A percentile compares a stretch with the other conserved stretches of the same genome.
phyloP scores from a whole-genome alignment of 1,284 basidiomycete species.

The Trametes polyzona region DNA sequence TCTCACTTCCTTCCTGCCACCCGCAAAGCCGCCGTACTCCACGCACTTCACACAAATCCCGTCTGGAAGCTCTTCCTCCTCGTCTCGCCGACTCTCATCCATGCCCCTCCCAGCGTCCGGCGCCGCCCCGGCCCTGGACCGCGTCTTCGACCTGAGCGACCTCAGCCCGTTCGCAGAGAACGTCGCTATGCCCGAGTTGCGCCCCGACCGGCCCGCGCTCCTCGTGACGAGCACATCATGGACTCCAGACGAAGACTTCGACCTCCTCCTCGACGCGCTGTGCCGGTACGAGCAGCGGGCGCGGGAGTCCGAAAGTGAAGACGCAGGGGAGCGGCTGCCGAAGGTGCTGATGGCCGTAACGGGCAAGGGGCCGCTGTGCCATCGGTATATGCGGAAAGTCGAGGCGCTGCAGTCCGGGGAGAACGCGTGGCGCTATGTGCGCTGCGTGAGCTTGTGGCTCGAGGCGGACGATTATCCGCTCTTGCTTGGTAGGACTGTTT shows the following conservation, averaged over 20 bases:
- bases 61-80: constrained; percentile 13
- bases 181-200: constrained; percentile 41
- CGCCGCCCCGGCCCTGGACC: constrained; percentile 17
- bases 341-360: constrained; percentile 87
- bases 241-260: constrained; percentile 98
- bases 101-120: constrained; percentile 41
- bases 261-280: constrained; percentile 79
- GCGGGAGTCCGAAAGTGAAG: constrained; percentile 34
- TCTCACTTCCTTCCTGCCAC: constrained; percentile 46
- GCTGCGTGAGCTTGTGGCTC: constrained; percentile 86
- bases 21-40: constrained; percentile 53
- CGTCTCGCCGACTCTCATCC: too few relatives aligned
- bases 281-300: constrained; percentile 70
- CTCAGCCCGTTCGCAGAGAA: constrained; percentile 17
- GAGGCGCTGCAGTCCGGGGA: constrained; percentile 50
- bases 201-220: constrained; percentile 80
- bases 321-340: constrained; percentile 52
- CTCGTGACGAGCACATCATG: constrained; percentile 94
- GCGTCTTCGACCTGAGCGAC: background rate
- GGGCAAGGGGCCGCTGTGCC: constrained; percentile 86
- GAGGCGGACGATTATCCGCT: constrained; percentile 88
- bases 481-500: constrained; percentile 62
- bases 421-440: constrained; percentile 78
- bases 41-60: constrained; percentile 61
- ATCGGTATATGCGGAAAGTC: constrained; percentile 73